Evolutionary conservation across 2,329 filamentous ascomycete species (phyloP).

Genomic region (Aspergillus glaucus): DNA sequence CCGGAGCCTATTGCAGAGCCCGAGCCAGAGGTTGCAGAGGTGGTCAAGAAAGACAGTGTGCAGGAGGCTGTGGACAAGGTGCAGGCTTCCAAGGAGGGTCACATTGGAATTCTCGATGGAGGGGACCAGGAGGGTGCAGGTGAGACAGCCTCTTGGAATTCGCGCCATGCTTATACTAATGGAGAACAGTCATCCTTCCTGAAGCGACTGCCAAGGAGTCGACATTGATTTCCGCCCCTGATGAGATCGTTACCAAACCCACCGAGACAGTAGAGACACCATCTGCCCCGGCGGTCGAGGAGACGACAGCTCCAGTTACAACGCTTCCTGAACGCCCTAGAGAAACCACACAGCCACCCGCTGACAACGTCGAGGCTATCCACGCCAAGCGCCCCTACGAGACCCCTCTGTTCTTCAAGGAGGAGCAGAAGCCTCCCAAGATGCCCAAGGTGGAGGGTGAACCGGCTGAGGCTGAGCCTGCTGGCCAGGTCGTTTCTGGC

Average conservation of each 20-base stretch:
- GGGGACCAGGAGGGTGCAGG: conserved; percentile 12
- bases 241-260: not conserved
- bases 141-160: conserved; percentile 1
- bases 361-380: conserved; percentile 9
- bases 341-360: conserved; percentile 5
- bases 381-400: conserved; percentile 33
- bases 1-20: conserved; percentile 2
- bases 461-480: conserved; percentile 2
- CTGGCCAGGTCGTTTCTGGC: not conserved
- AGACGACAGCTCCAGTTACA: conserved; percentile 1
- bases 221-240: conserved; percentile 9
- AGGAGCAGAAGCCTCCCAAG: conserved; percentile 30
- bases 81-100: conserved; percentile 16
- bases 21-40: conserved; percentile 8
- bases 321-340: conserved; percentile 16
- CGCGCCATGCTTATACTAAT: not conserved
- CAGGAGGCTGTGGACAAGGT: conserved; percentile 17
- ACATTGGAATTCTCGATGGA: conserved; percentile 11
- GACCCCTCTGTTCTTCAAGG: conserved; percentile 23
- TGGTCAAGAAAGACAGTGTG: conserved; percentile 6
- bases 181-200: conserved; percentile 13
- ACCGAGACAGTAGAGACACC: conserved; percentile 3
- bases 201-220: conserved; percentile 15
- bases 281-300: conserved; percentile 6
- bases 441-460: conserved; percentile 30